Evolutionary conservation across 371 early-diverging fungal species (phyloP), one percentile per base, ranked within the genome.

Genomic region (Catenaria anguillulae): DNA sequence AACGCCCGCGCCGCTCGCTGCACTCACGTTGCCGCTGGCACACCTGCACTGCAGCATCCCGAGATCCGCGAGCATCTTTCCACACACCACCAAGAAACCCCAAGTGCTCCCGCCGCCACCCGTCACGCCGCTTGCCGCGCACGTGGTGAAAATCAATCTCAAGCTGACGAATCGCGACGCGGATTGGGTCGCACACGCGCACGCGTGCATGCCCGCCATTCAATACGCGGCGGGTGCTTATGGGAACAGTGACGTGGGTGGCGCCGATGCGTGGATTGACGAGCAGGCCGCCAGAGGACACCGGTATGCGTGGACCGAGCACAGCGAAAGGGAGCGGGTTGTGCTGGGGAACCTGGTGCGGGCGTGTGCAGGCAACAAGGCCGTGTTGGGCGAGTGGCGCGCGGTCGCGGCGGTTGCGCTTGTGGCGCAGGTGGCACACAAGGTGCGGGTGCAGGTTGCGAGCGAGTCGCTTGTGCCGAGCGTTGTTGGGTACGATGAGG

Each of bases 151-250:
- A 1, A 23, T 19, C n/a, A 36, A 31, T 15, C 23, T 33, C 43
- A 43, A 36, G 42, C 26, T 43, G 31, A 40, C 60, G n/a, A 45
- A 43, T 45, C 60, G 31, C 43, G 60, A 60, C 24, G 52, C 52
- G 3, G 52, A 50, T 0, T 50, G 52, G 52, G 52, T 50, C 29
- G 52, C 52, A 10, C 29, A 6, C 29, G 26, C 29, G 29, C 52
- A 50, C 17, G 52, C 52, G 2, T 26, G 13, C 31, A 15, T 29
- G 13, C 12, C 52, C 21, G 29, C 10, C 15, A 31, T 50, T 3
- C 3, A 12, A 23, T 2, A 2, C 19, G 17, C 17, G 8, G 45
- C 45, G 45, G 19, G 4, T 23, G 45, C 8, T 12, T 43, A 43
- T 17, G 45, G 45, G 19, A 2, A 17, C 45, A 23, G 2, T 12